A percentile compares a stretch with the other conserved stretches of the same genome.
These are phyloP conservation scores for Hymenochaete sp. DNA, from an alignment of 1,284 basidiomycete species.

Conservation along the genomic window DNA sequence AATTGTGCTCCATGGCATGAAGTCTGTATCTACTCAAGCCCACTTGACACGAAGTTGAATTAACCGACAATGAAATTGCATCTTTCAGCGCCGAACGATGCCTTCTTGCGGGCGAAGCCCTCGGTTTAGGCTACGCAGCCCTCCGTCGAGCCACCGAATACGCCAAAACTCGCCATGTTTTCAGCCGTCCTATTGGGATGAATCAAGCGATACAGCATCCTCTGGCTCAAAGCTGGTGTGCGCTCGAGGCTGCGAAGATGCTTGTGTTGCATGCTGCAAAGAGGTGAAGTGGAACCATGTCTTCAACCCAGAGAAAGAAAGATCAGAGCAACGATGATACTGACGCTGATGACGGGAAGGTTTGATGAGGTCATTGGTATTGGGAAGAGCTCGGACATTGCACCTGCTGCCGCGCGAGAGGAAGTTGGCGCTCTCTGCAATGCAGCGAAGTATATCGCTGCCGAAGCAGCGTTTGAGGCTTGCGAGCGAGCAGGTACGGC, in stretches of 20 bases:
- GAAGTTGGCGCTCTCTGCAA: slow-evolving; percentile 27
- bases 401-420: background rate
- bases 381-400: background rate
- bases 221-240: slow-evolving; percentile 25
- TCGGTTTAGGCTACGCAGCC: slow-evolving; percentile 25
- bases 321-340: background rate
- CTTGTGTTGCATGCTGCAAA: slow-evolving; percentile 25
- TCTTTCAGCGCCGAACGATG: slow-evolving; percentile 32
- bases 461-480: slow-evolving; percentile 25
- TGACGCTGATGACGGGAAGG: background rate
- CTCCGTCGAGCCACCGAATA: slow-evolving; percentile 22
- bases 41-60: slow-evolving; percentile 1
- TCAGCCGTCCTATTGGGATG: slow-evolving; percentile 25
- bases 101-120: slow-evolving; percentile 32
- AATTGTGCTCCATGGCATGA: slow-evolving; percentile 25
- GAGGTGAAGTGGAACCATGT: slow-evolving; percentile 17
- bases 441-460: slow-evolving; percentile 27
- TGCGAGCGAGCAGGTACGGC: slow-evolving; percentile 19
- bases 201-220: slow-evolving; percentile 28
- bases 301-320: too few species aligned
- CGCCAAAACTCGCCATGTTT: slow-evolving; percentile 24
- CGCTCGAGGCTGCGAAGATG: slow-evolving; percentile 26
- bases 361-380: slow-evolving; percentile 14
- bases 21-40: background rate
- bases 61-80: slow-evolving; percentile 14